Evolutionary conservation across 2,329 filamentous ascomycete genomes (phyloP).

Genomic region (Hypoxylon sp.): DNA sequence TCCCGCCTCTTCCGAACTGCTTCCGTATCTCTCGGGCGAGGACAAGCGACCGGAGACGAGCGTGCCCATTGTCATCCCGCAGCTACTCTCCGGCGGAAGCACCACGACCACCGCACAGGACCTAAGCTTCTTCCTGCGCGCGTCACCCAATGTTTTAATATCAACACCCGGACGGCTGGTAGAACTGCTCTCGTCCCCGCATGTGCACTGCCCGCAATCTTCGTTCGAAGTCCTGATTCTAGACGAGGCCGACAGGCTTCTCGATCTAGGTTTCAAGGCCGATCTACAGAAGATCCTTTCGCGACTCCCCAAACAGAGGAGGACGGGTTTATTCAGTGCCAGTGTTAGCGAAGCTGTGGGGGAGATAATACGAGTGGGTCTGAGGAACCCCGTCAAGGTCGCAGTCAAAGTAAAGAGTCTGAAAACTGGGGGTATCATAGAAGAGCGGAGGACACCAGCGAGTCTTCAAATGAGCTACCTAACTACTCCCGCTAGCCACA

Average conservation of each 20-base stretch:
- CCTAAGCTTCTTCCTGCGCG: constrained; percentile 84
- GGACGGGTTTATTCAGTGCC: constrained; percentile 94
- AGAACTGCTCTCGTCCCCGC: constrained; percentile 86
- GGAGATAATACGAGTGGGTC: constrained; percentile 90
- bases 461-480: constrained; percentile 94
- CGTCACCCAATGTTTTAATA: constrained; percentile 89
- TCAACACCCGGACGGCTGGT: constrained; percentile 91
- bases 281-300: constrained; percentile 89
- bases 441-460: constrained; percentile 90
- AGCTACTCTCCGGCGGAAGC: constrained; percentile 88
- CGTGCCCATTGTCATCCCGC: constrained; percentile 77
- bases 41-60: constrained; percentile 67
- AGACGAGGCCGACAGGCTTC: constrained; percentile 92
- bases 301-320: constrained; percentile 89
- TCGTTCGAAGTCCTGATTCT: constrained; percentile 93
- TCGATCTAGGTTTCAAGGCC: constrained; percentile 94
- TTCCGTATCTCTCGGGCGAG: constrained; percentile 68
- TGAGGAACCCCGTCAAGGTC: constrained; percentile 95
- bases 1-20: constrained; percentile 77
- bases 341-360: constrained; percentile 96
- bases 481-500: constrained; percentile 80
- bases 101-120: constrained; percentile 86
- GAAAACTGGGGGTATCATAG: constrained; percentile 73
- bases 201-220: constrained; percentile 89
- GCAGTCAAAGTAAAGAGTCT: constrained; percentile 89